Base-by-base conservation (phyloP, 306 rosid genomes). In the Fagus crenata region DNA sequence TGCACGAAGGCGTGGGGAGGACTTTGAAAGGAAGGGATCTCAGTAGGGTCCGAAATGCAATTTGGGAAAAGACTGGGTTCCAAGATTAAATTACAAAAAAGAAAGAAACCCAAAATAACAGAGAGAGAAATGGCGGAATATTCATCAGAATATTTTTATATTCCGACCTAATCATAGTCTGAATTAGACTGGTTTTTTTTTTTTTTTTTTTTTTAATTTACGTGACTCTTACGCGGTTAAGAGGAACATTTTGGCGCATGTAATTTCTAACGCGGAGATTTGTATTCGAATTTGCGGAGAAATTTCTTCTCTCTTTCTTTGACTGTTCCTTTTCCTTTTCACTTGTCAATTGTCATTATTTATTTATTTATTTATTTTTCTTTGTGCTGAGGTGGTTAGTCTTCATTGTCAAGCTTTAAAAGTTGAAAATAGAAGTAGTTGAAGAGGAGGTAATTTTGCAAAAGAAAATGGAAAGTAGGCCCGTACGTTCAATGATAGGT, bases 11-110 rank as follows among this genome's bases (percentile, higher is more conserved):
- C 6, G 81, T 85, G 4, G 98, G 98, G 2, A 91, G 98, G 82
- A 93, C 98, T 6, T 74, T 91, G 63, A 93, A 93, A 79, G 98
- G 98, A 17, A 89, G 97, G 49, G 98, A 93, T 91, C 97, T 93
- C 37, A 93, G 97, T 76, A 70, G 92, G 75, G 97, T 93, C 41
- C 79, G 97, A 72, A 91, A 93, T 72, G 92, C 93, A 6, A 89
- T 93, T 81, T 93, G 93, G 96, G 96, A 92, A 35, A 93, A 93
- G 84, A 91, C 92, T 3, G 98, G 97, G 54, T 93, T 93, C 78
- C 71, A 91, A 76, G 98, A 93, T 49, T 93, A 63, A 37, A 14
- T 32, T 53, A 32, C 60, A 4, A 43, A 33, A n/a, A 59, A 49
- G n/a, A 32, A 4, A 41, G 61, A 4, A 35, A 33, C 1, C 5